Conservation (phyloP, 179 eudicot species). For the Nepenthes alata region DNA sequence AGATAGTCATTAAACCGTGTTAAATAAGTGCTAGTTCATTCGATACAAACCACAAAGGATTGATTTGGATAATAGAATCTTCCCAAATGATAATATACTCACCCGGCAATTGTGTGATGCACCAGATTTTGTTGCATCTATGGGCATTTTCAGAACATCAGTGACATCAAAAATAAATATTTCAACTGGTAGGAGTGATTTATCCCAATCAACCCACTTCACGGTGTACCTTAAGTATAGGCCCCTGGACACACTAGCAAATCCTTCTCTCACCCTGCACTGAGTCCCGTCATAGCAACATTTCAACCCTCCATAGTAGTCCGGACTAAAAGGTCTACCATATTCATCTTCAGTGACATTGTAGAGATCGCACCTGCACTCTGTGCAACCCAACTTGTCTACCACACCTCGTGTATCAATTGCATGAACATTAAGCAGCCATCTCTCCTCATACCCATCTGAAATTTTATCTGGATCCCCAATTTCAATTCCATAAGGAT, state of each 20-base stretch:
- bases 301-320: constrained; percentile 50
- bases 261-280: constrained; percentile 45
- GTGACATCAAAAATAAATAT: constrained; percentile 63
- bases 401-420: constrained; percentile 62
- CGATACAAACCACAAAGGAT: no score
- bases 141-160: constrained; percentile 32
- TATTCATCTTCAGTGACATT: constrained; percentile 36
- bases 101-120: constrained; percentile 35
- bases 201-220: constrained; percentile 53
- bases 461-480: constrained; percentile 55
- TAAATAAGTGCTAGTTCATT: not conserved
- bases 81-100: not conserved
- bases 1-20: not conserved
- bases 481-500: constrained; percentile 59
- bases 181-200: constrained; percentile 46
- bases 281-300: constrained; percentile 61
- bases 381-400: constrained; percentile 59
- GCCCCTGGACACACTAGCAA: constrained; percentile 29
- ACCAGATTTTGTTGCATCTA: constrained; percentile 10
- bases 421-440: constrained; percentile 70
- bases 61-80: not conserved
- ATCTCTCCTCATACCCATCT: constrained; percentile 51
- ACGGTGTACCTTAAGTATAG: constrained; percentile 52
- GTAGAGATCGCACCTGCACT: constrained; percentile 67
- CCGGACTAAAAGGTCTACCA: constrained; percentile 29